Evolutionary conservation across 2,329 filamentous ascomycete species (phyloP).

Genomic region (Colletotrichum endophyticum): DNA sequence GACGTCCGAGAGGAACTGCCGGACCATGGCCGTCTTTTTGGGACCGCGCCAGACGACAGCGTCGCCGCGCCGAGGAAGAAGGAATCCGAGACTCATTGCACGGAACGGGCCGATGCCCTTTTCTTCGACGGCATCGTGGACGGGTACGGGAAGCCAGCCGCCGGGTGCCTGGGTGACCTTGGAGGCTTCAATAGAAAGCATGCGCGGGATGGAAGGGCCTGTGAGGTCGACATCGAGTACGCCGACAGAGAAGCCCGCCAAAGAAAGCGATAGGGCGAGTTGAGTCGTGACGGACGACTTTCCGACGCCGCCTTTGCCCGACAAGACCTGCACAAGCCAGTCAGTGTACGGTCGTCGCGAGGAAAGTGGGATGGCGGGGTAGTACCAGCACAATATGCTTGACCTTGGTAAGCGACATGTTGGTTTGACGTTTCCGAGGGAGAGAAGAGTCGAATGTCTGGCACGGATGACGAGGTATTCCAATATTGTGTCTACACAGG

Average conservation of each 20-base stretch:
- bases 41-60: slow-evolving; percentile 97
- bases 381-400: slow-evolving; percentile 79
- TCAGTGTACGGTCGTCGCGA: not conserved
- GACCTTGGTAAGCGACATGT: slow-evolving; percentile 72
- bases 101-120: slow-evolving; percentile 67
- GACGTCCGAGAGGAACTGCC: slow-evolving; percentile 92
- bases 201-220: slow-evolving; percentile 92
- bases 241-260: slow-evolving; percentile 87
- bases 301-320: slow-evolving; percentile 96
- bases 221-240: slow-evolving; percentile 97
- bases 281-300: slow-evolving; percentile 99
- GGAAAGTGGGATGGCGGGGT: slow-evolving; percentile 17
- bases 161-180: slow-evolving; percentile 92
- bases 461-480: not conserved
- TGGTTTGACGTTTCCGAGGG: not conserved
- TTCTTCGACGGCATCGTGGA: slow-evolving; percentile 67
- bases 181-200: slow-evolving; percentile 86
- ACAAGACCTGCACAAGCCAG: slow-evolving; percentile 67
- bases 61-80: slow-evolving; percentile 82
- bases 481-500: not conserved
- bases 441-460: not conserved
- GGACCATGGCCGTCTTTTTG: slow-evolving; percentile 99
- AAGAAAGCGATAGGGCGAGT: slow-evolving; percentile 85
- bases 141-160: slow-evolving; percentile 89
- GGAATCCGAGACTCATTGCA: slow-evolving; percentile 93